A percentile compares a stretch with the other conserved stretches of the same genome.
Conservation (phyloP, 257 asterid species). For the Solanum commersonii region DNA sequence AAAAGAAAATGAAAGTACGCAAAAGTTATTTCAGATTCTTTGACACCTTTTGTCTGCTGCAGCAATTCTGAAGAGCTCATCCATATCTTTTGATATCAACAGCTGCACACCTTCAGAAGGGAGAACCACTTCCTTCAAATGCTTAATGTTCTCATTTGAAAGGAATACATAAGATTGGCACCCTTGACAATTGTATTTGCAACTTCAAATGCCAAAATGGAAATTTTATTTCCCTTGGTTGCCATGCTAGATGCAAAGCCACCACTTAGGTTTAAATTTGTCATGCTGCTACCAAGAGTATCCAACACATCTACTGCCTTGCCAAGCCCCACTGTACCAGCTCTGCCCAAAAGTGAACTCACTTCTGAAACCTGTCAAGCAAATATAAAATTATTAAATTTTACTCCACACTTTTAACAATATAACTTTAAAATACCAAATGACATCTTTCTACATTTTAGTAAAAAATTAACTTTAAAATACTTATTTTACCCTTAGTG, state of each 20-base stretch:
- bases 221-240: constrained; percentile 68
- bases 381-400: neutral
- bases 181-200: constrained; percentile 96
- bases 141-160: constrained; percentile 52
- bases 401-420: neutral
- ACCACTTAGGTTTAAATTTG: constrained; percentile 68
- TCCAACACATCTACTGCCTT: constrained; percentile 95
- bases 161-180: constrained; percentile 86
- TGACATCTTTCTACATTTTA: neutral
- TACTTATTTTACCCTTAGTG: neutral
- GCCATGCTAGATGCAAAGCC: constrained; percentile 85
- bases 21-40: neutral
- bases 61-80: constrained; percentile 77
- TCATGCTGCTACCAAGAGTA: constrained; percentile 97
- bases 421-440: neutral
- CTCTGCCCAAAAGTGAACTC: constrained; percentile 85
- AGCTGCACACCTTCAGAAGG: constrained; percentile 88
- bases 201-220: constrained; percentile 92
- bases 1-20: neutral
- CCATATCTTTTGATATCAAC: constrained; percentile 67
- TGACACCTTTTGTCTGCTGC: constrained; percentile 87
- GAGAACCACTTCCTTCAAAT: constrained; percentile 77
- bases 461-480: neutral
- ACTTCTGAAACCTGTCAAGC: constrained; percentile 75
- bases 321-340: constrained; percentile 41